Evolutionary conservation across 2,329 filamentous ascomycete species (phyloP).

Genomic region (Botrytis hyacinthi): DNA sequence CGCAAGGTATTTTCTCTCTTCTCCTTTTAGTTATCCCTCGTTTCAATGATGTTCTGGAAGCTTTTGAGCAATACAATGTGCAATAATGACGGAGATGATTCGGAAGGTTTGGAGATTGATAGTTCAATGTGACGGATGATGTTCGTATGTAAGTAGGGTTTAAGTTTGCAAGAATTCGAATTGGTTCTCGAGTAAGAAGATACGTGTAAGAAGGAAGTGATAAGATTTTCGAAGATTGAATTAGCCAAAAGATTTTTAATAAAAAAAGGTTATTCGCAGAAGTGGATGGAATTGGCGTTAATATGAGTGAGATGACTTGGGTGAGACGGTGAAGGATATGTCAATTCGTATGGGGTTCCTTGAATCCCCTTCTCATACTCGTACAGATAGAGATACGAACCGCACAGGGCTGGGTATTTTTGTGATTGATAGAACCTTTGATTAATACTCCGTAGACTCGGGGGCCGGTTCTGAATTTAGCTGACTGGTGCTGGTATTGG

Average conservation of each 20-base stretch:
- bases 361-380: not conserved
- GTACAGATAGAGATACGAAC: not conserved
- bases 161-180: not conserved
- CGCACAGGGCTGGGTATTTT: not conserved
- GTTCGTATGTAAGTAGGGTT: not conserved
- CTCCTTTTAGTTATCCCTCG: not conserved
- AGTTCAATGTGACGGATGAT: slow-evolving; percentile 1
- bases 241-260: not conserved
- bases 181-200: not conserved
- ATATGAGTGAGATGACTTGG: slow-evolving; percentile 10
- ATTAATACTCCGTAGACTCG: not conserved
- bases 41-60: slow-evolving; percentile 2
- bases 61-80: slow-evolving; percentile 1
- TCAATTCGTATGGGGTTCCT: not conserved
- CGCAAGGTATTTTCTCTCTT: not conserved
- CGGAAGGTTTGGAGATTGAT: slow-evolving; percentile 9
- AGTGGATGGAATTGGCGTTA: slow-evolving; percentile 4
- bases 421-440: not conserved
- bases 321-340: slow-evolving; percentile 22
- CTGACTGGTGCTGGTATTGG: not conserved
- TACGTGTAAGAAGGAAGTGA: not conserved
- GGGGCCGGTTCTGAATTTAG: slow-evolving; percentile 5
- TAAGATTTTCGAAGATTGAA: not conserved
- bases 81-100: not conserved
- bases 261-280: not conserved